Conservation (phyloP, 176 grass and related monocot genomes). For the Canna indica region DNA sequence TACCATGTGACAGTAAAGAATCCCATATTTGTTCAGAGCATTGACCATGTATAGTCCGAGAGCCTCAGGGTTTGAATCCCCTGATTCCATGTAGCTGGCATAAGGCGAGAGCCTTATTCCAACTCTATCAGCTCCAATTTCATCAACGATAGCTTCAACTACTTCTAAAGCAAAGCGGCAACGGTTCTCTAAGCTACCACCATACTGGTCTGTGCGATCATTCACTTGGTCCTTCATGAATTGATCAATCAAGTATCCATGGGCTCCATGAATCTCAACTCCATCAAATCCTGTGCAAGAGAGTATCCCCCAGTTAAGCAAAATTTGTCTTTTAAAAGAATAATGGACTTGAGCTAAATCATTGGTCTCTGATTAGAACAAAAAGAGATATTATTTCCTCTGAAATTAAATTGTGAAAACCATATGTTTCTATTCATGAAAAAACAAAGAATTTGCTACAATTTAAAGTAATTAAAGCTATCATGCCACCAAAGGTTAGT, state of each 20-base stretch:
- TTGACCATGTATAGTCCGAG: conserved; percentile 58
- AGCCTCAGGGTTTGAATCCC: conserved; percentile 49
- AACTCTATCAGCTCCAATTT: conserved; percentile 62
- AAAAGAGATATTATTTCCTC: too few species aligned
- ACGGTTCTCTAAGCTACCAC: conserved; percentile 60
- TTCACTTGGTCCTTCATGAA: conserved; percentile 71
- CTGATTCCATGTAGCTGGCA: conserved; percentile 31
- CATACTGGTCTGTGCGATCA: conserved; percentile 53
- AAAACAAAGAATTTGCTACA: not conserved
- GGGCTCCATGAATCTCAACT: conserved; percentile 72
- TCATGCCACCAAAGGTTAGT: not conserved
- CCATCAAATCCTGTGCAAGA: conserved; percentile 63
- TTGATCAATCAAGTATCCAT: conserved; percentile 78
- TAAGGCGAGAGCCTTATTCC: conserved; percentile 73
- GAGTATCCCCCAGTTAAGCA: not conserved
- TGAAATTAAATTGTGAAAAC: too few species aligned
- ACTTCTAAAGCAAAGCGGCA: conserved; percentile 66
- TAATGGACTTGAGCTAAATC: too few species aligned
- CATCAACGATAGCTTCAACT: conserved; percentile 41
- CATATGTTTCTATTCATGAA: too few species aligned
- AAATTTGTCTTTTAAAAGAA: too few species aligned
- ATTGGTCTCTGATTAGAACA: too few species aligned
- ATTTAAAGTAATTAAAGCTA: not conserved
- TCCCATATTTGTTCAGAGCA: conserved; percentile 42
- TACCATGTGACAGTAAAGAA: conserved; percentile 55